Conservation (phyloP, 2,329 filamentous ascomycete genomes). For the Aspergillus hortae region DNA sequence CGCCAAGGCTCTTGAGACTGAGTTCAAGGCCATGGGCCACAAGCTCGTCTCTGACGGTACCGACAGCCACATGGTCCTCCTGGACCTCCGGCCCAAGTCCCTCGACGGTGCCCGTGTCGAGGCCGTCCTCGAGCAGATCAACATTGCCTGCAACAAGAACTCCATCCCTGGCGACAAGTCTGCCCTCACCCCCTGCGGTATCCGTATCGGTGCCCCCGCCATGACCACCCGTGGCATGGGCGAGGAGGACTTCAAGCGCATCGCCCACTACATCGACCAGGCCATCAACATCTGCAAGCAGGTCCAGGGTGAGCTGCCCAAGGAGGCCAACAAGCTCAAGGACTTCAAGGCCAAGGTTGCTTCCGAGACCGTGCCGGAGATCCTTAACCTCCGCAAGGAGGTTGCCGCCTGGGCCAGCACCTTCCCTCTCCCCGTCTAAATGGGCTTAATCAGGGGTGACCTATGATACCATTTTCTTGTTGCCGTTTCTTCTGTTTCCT, state of each 20-base stretch:
- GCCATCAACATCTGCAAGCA: constrained; percentile 87
- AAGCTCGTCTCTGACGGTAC: constrained; percentile 90
- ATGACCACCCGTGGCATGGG: constrained; percentile 97
- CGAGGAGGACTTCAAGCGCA: constrained; percentile 84
- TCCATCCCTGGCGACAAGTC: constrained; percentile 96
- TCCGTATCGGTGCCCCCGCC: constrained; percentile 93
- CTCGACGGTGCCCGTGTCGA: constrained; percentile 92
- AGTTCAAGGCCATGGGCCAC: constrained; percentile 69
- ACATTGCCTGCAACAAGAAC: constrained; percentile 99
- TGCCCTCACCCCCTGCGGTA: constrained; percentile 86
- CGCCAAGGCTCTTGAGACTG: constrained; percentile 78
- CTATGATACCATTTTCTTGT: constrained; percentile 17
- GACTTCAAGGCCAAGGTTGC: constrained; percentile 96
- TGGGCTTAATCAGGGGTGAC: constrained; percentile 2
- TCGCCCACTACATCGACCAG: constrained; percentile 84
- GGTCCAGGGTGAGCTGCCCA: constrained; percentile 78
- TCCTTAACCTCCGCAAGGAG: constrained; percentile 83
- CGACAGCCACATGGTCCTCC: constrained; percentile 92
- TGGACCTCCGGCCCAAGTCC: constrained; percentile 83
- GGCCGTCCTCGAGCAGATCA: constrained; percentile 93
- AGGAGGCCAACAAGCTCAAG: constrained; percentile 99
- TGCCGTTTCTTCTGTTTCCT: constrained; percentile 6
- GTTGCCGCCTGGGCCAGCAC: constrained; percentile 79
- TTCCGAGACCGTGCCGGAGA: constrained; percentile 71
- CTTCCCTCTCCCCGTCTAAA: constrained; percentile 77